Evolutionary conservation across 495 filamentous ascomycete genomes (phyloP), one percentile per base, ranked within the genome.

Genomic region (Aspergillus kassunensis): DNA sequence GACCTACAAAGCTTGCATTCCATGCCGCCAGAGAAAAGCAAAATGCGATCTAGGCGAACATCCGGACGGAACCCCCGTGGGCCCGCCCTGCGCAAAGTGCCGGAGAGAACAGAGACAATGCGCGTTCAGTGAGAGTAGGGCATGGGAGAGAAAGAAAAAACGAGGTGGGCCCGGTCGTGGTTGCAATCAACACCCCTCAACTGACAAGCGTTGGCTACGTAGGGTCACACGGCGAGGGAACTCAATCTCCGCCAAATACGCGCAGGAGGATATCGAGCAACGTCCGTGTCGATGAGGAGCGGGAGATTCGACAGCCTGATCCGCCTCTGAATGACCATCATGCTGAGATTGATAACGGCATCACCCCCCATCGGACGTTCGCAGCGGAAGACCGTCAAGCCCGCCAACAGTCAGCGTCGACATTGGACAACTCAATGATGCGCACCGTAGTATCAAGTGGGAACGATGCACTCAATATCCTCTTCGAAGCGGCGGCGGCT

Each of bases 61-160:
- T 54, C 85, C 93, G 65, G 86, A 91, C 56, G 71, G 71, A 0
- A 51, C 68, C 40, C 90, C 91, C n/a, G 82, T 90, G 66, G 89
- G 91, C 49, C 93, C 93, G 46, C 93, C 93, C 2, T 98, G 93
- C 64, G 88, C 90, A 43, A 81, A 93, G 60, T 98, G 93, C 70
- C 83, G 90, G 18, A 82, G 93, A 46, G 93, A 98, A 65, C 75
- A 85, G 71, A 90, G 91, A 66, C 84, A 92, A 54, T 98, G 93
- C 74, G 90, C 84, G 62, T 97, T 98, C 69, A 96, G 85, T 70
- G 89, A 68, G 89, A 95, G 79, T 73, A 75, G 69, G 34, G 71
- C 73, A 1, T 76, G 73, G 73, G 71, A 72, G 37, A 71, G 73
- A 42, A 59, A 58, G 45, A 72, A 67, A 53, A 59, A 59, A 45